A percentile compares a stretch with the other conserved stretches of the same genome.
Conservation (phyloP, 1,139 yeast species). For the Wickerhamiella pararugosa region DNA sequence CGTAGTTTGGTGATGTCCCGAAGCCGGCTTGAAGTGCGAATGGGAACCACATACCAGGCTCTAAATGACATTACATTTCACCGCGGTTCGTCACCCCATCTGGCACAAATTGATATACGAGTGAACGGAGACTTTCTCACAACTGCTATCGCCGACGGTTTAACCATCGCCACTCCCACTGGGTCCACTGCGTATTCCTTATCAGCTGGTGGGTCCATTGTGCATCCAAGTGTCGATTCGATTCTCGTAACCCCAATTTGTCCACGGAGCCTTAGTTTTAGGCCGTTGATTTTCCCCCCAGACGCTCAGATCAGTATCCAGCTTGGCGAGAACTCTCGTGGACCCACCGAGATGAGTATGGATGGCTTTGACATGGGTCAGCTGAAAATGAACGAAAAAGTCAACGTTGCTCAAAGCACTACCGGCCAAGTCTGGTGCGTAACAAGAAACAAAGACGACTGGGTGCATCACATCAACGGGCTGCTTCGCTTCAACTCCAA, state of each 20-base stretch:
- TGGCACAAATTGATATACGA: constrained; percentile 65
- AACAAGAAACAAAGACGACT: constrained; percentile 66
- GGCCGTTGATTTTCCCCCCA: constrained; percentile 72
- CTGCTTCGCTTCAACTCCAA: constrained; percentile 77
- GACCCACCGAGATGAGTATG: constrained; percentile 36
- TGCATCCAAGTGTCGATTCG: constrained; percentile 76
- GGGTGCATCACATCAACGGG: constrained; percentile 83
- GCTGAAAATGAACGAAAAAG: constrained; percentile 26
- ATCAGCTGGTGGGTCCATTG: constrained; percentile 83
- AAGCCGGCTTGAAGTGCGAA: constrained; percentile 34
- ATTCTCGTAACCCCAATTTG: constrained; percentile 79
- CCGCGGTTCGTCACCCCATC: constrained; percentile 77
- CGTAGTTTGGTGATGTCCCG: constrained; percentile 61
- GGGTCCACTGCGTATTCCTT: constrained; percentile 91
- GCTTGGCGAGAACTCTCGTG: constrained; percentile 29
- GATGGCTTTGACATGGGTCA: constrained; percentile 70
- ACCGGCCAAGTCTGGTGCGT: constrained; percentile 44
- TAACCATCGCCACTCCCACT: constrained; percentile 75
- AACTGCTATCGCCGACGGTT: constrained; percentile 84
- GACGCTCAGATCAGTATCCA: constrained; percentile 52
- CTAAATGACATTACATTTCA: constrained; percentile 86
- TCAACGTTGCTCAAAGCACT: constrained; percentile 18
- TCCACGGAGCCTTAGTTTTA: constrained; percentile 78
- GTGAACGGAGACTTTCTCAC: constrained; percentile 75
- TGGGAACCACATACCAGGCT: constrained; percentile 34